Evolutionary conservation across 73 alveolate species (phyloP).

Genomic region (Durusdinium trenchii): DNA sequence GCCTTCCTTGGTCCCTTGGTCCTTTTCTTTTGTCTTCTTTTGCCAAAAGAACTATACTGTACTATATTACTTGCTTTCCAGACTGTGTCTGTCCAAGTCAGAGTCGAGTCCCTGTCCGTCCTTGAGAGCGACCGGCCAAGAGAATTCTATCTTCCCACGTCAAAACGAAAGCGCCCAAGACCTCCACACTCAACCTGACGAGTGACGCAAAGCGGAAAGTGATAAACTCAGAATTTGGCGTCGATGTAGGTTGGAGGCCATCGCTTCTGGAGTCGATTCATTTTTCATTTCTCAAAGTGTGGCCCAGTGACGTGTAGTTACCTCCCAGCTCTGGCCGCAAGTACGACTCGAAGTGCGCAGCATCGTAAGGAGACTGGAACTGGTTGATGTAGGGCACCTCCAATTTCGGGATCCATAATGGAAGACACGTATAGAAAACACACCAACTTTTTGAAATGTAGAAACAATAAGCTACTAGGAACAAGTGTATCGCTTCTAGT

Average conservation of each 20-base stretch:
- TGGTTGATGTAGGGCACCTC: constrained; percentile 89
- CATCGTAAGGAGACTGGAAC: constrained; percentile 66
- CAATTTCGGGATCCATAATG: background rate
- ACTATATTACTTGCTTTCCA: background rate
- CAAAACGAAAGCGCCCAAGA: constrained; percentile 56
- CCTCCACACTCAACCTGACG: constrained; percentile 47
- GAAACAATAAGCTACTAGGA: no score
- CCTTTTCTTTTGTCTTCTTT: background rate
- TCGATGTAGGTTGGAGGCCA: background rate
- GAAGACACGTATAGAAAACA: background rate
- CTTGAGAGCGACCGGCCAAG: constrained; percentile 42
- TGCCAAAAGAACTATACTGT: background rate
- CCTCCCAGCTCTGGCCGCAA: constrained; percentile 42
- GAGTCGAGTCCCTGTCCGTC: background rate
- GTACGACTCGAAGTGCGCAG: constrained; percentile 70
- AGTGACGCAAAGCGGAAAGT: background rate
- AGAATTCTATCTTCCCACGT: constrained; percentile 15
- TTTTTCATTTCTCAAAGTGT: background rate
- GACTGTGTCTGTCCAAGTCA: background rate
- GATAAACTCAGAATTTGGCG: no score
- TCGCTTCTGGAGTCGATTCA: background rate
- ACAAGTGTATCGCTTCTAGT: background rate
- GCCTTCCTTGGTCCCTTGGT: no score
- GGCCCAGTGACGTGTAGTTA: constrained; percentile 58
- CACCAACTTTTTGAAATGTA: background rate